A percentile compares a stretch with the other conserved stretches of the same genome.
These are phyloP conservation scores for Metahyphopichia silvanorum DNA, from an alignment of 805 yeast genomes.

Conservation along the genomic window DNA sequence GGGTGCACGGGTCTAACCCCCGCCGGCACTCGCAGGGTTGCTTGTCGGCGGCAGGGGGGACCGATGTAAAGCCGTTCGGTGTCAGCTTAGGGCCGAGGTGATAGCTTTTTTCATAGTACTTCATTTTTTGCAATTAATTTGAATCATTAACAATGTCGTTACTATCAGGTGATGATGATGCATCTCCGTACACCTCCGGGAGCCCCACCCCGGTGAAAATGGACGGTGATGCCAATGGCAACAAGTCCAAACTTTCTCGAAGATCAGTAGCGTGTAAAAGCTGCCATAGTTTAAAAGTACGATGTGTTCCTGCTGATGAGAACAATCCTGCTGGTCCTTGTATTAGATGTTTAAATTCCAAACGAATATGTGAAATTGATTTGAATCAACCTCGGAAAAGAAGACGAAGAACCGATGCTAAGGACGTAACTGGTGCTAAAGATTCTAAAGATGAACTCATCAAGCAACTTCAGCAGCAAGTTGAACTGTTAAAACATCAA, in stretches of 20 bases:
- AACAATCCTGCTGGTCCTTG: slow-evolving; percentile 64
- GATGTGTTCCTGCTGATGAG: slow-evolving; percentile 71
- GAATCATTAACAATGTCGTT: no score
- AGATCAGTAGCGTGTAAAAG: slow-evolving; percentile 60
- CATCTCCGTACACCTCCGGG: no score
- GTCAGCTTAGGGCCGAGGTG: no score
- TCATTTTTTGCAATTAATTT: no score
- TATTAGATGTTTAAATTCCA: slow-evolving; percentile 64
- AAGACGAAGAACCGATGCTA: slow-evolving; percentile 26
- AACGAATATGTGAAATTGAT: slow-evolving; percentile 66
- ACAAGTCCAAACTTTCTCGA: slow-evolving; percentile 15
- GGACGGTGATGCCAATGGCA: background rate
- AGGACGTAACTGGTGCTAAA: slow-evolving; percentile 10
- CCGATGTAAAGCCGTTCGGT: no score
- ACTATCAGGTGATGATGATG: no score
- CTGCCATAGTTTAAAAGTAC: slow-evolving; percentile 83
- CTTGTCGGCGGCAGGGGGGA: no score
- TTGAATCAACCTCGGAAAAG: slow-evolving; percentile 54
- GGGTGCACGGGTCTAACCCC: no score
- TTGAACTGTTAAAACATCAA: slow-evolving; percentile 13
- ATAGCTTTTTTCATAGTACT: no score
- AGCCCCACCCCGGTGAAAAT: no score
- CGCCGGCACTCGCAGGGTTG: no score
- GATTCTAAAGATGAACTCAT: slow-evolving; percentile 11
- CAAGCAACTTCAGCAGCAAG: slow-evolving; percentile 17